Evolutionary conservation across 257 asterid species (phyloP).

Genomic region (Dorcoceras hygrometricum): DNA sequence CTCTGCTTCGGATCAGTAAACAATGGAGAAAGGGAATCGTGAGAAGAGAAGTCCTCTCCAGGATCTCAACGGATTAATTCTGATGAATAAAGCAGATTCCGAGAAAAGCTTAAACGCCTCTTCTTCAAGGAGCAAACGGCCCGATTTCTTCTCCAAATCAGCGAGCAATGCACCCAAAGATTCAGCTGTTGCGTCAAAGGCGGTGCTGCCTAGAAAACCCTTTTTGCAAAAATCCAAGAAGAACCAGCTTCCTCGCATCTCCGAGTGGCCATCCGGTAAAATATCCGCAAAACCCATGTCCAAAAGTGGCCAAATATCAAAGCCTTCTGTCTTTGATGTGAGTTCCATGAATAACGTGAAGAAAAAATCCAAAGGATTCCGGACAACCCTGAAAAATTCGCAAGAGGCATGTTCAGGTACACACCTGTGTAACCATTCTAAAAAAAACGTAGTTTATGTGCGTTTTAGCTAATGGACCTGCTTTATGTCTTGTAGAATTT

Average conservation of each 20-base stretch:
- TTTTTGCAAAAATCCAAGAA: slow-evolving; percentile 30
- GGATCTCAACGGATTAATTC: slow-evolving; percentile 34
- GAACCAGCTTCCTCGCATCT: slow-evolving; percentile 21
- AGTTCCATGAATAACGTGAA: slow-evolving; percentile 25
- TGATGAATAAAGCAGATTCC: slow-evolving; percentile 24
- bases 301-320: slow-evolving; percentile 32
- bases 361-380: slow-evolving; percentile 24
- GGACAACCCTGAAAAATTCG: slow-evolving; percentile 24
- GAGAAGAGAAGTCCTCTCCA: slow-evolving; percentile 40
- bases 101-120: slow-evolving; percentile 21
- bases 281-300: slow-evolving; percentile 19
- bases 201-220: slow-evolving; percentile 32
- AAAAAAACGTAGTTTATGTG: slow-evolving; percentile 22
- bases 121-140: slow-evolving; percentile 27
- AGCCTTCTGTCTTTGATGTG: slow-evolving; percentile 27
- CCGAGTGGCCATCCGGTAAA: slow-evolving; percentile 25
- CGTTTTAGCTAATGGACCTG: slow-evolving; percentile 27
- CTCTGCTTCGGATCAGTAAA: slow-evolving; percentile 17
- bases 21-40: slow-evolving; percentile 10
- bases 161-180: slow-evolving; percentile 19
- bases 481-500: slow-evolving; percentile 27
- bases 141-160: slow-evolving; percentile 21
- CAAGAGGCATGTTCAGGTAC: slow-evolving; percentile 35
- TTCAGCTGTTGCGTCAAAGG: slow-evolving; percentile 22
- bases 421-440: slow-evolving; percentile 19